phyloP scores from a whole-genome alignment of 805 yeast species.

The Komagataella ulmi region DNA sequence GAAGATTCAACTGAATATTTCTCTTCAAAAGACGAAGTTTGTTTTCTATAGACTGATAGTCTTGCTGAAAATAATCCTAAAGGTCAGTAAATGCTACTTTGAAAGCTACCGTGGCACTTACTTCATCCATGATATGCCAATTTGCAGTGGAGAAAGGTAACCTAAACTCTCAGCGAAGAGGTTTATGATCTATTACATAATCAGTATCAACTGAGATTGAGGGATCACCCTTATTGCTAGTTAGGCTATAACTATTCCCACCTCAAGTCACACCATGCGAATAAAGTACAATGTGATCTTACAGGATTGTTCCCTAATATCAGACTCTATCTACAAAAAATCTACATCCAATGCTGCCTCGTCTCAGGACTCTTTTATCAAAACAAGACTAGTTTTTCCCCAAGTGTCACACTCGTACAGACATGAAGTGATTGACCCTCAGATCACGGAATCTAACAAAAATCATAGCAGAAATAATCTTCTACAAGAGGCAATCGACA shows the following conservation, averaged over 20 bases:
- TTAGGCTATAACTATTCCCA: neutral
- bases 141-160: neutral
- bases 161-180: neutral
- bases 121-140: neutral
- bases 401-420: neutral
- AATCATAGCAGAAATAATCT: neutral
- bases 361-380: neutral
- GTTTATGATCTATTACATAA: neutral
- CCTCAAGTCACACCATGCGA: neutral
- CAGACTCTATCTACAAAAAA: neutral
- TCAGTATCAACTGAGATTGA: neutral
- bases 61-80: neutral
- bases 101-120: neutral
- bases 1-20: neutral
- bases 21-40: neutral
- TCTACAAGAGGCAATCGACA: neutral
- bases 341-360: neutral
- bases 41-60: neutral
- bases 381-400: neutral
- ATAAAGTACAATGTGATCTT: neutral
- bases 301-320: neutral
- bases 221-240: neutral
- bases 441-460: neutral
- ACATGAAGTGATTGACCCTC: neutral
- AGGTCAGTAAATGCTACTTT: neutral